A percentile compares a stretch with the other conserved stretches of the same genome.
Evolutionary conservation across 176 grass and related monocot species (phyloP).

Genomic region (Lolium perenne): DNA sequence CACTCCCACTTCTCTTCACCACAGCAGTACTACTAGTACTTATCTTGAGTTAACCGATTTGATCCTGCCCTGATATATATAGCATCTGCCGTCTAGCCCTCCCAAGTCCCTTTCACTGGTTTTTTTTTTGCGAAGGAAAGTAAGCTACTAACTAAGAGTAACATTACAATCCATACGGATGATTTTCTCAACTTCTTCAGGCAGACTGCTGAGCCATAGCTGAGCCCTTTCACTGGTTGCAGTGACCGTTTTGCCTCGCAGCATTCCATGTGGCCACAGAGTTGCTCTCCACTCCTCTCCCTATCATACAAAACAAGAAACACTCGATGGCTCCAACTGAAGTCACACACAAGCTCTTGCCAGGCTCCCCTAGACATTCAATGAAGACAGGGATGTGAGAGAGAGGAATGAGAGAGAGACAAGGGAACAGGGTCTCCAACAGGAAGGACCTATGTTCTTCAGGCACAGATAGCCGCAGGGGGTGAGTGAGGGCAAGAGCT

Average conservation of each 20-base stretch:
- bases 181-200: too few relatives aligned
- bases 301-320: slow-evolving; percentile 50
- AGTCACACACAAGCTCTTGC: slow-evolving; percentile 51
- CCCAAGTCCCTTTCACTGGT: background rate
- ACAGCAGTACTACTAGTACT: background rate
- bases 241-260: slow-evolving; percentile 37
- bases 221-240: background rate
- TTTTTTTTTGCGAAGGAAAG: too few relatives aligned
- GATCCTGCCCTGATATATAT: slow-evolving; percentile 11
- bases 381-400: background rate
- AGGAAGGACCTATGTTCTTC: slow-evolving; percentile 47
- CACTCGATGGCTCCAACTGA: slow-evolving; percentile 51
- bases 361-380: slow-evolving; percentile 36
- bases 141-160: too few relatives aligned
- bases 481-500: background rate
- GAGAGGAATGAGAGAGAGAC: background rate
- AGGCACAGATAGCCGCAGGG: slow-evolving; percentile 28
- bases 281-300: slow-evolving; percentile 43
- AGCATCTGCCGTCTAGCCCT: slow-evolving; percentile 12
- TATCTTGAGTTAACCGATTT: slow-evolving; percentile 30
- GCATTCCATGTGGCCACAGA: slow-evolving; percentile 39
- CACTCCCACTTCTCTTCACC: background rate
- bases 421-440: slow-evolving; percentile 35
- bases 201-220: too few relatives aligned
- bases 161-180: too few relatives aligned